Evolutionary conservation across 371 early-diverging fungal genomes (phyloP), one percentile per base, ranked within the genome.

Genomic region (Rhizomucor miehei): DNA sequence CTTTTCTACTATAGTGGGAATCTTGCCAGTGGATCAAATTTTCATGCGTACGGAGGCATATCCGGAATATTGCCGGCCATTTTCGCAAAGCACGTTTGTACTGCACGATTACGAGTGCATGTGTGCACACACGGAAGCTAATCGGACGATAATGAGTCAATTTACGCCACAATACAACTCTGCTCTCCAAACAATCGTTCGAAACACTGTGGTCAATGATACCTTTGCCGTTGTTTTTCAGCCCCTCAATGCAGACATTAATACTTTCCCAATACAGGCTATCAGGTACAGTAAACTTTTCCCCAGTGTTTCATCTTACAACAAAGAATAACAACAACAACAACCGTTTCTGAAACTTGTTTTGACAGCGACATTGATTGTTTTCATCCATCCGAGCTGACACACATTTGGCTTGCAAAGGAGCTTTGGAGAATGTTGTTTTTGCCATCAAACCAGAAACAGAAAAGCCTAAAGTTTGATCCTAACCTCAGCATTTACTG

Each of bases 241-340:
- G 21, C 74, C 73, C 11, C 44, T 77, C 4, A 44, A 63, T 2
- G 60, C 66, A 0, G 67, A 73, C 37, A 66, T 77, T 12, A 38
- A 50, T 39, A 66, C 59, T 17, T 77, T 77, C 41, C 77, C 77
- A 0, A 77, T 77, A 17, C 43, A 73, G 36, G 77, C 70, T 4
- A 71, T 77, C 9, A 77, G 77, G 71, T 71, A 70, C n/a, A n/a
- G n/a, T 29, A 29, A 29, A 29, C 8, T 5, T 29, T 29, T 5
- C 29, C 8, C 29, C 3, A 29, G 29, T 34, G 10, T 16, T 24
- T 13, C 21, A 14, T 34, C 12, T 17, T 8, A 21, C 65, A 50
- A 38, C 51, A 21, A 62, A 62, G 64, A 9, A 65, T 14, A 46
- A 36, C 16, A 36, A 36, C 10, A 20, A 11, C 13, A 34, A 36